Base-by-base conservation (phyloP, 2,329 filamentous ascomycete genomes). In the Domatiomyces catenatus region DNA sequence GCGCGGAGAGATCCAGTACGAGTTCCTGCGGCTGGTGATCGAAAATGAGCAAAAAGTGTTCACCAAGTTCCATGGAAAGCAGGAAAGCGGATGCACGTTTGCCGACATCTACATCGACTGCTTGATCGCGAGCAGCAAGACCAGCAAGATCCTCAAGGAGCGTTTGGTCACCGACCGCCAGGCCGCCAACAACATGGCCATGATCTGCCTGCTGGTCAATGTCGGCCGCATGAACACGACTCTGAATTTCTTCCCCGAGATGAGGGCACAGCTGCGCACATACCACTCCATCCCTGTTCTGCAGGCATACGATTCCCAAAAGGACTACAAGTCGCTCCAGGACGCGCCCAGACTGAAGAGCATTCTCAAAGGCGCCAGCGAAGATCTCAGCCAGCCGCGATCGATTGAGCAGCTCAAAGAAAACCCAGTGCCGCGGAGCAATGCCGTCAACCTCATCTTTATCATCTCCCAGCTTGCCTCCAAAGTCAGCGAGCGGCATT, bases 151-250 rank as follows among this genome's bases (percentile, higher is more conserved):
- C 47, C 75, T 98, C 56, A 87, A 94, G 67, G 92, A 98, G 68
- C 96, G 98, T 72, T 75, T 98, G 57, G 76, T 94, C 62, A 92
- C 83, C 59, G 92, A 98, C 65, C 82, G 86, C 62, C 83, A 87
- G 57, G 89, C 89, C 19, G 92, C 90, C 36, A 88, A 94, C 66
- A 90, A 87, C 63, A 98, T 98, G 92, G 92, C 92, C 49, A 98
- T 98, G 92, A 90, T 98, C 52, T 98, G 92, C 68, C 72, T 98
- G 57, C 71, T 98, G 61, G 92, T 98, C 65, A 98, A 98, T 63
- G 86, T 98, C 56, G 92, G 92, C 52, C 78, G 92, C 56, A 98
- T 98, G 92, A 98, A 98, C 68, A 98, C 92, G 1, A 98, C 92
- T 0, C 74, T 98, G 46, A 98, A 98, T 64, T 92, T 98, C 74